phyloP scores from a whole-genome alignment of 768 basidiomycete genomes.

The Tylopilus balloui region DNA sequence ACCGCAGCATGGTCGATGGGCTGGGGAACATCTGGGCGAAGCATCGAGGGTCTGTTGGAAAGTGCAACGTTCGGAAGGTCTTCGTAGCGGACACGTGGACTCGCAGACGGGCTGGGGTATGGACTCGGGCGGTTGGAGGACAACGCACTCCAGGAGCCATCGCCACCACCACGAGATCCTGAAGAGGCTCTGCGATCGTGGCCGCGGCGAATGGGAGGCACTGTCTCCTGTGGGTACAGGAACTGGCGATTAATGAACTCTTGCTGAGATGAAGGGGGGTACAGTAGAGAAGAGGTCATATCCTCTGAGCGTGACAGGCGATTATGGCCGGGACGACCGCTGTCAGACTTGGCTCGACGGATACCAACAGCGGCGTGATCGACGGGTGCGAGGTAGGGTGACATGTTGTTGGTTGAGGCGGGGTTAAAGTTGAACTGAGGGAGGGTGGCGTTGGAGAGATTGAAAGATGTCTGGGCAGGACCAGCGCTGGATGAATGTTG shows the following conservation, averaged over 20 bases:
- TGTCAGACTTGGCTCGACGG: slow-evolving; percentile 51
- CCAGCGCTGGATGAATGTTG: slow-evolving; percentile 25
- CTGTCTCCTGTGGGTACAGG: slow-evolving; percentile 38
- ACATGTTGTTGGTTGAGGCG: slow-evolving; percentile 29
- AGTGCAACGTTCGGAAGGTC: slow-evolving; percentile 42
- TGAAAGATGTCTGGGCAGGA: slow-evolving; percentile 27
- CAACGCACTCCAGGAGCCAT: slow-evolving; percentile 31
- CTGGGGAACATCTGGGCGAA: slow-evolving; percentile 19
- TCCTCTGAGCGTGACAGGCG: slow-evolving; percentile 64
- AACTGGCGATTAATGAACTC: slow-evolving; percentile 43
- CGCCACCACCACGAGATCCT: slow-evolving; percentile 34
- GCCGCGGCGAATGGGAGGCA: slow-evolving; percentile 36
- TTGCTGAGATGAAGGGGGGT: slow-evolving; percentile 36
- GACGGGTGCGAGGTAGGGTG: slow-evolving; percentile 36
- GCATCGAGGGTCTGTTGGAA: slow-evolving; percentile 22
- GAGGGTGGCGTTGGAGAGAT: slow-evolving; percentile 21
- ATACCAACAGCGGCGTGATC: slow-evolving; percentile 31
- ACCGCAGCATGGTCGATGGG: slow-evolving; percentile 5
- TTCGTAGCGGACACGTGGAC: slow-evolving; percentile 49
- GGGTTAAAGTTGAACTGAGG: slow-evolving; percentile 36
- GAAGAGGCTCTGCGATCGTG: slow-evolving; percentile 42
- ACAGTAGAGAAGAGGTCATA: slow-evolving; percentile 33
- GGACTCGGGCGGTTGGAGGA: slow-evolving; percentile 48
- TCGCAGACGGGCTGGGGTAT: slow-evolving; percentile 66
- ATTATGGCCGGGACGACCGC: slow-evolving; percentile 39